Evolutionary conservation across 1,284 basidiomycete species (phyloP).

Genomic region (Tetrapyrgos nigripes): DNA sequence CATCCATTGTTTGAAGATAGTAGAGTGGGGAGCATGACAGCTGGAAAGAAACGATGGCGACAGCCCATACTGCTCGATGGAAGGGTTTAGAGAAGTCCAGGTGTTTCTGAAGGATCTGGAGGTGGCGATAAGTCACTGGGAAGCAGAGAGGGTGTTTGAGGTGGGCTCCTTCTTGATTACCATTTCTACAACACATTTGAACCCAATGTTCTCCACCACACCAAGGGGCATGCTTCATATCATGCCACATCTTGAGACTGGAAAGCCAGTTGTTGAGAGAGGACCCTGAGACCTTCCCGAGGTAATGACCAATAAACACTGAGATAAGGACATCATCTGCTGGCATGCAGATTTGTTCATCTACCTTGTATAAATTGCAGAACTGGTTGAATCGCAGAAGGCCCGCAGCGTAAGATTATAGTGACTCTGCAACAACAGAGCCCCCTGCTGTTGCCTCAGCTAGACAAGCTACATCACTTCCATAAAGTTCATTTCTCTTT

Average conservation of each 20-base stretch:
- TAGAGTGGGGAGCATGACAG: neutral
- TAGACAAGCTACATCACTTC: neutral
- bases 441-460: neutral
- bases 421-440: conserved; percentile 2
- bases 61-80: conserved; percentile 20
- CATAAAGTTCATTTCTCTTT: neutral
- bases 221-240: too few relatives aligned
- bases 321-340: conserved; percentile 11
- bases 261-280: too few relatives aligned
- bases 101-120: conserved; percentile 1
- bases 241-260: too few relatives aligned
- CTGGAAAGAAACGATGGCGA: conserved; percentile 18
- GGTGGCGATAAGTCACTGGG: conserved; percentile 13
- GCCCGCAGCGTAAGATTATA: conserved; percentile 24
- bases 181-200: conserved; percentile 8
- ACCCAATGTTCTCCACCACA: too few relatives aligned
- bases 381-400: conserved; percentile 30
- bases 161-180: conserved; percentile 15
- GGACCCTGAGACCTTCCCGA: too few relatives aligned
- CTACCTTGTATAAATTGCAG: conserved; percentile 24
- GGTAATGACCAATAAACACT: conserved; percentile 18
- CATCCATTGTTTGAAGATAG: neutral
- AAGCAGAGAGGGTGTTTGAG: conserved; percentile 11
- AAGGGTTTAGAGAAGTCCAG: conserved; percentile 14
- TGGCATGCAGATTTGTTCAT: conserved; percentile 27